A percentile compares a stretch with the other conserved stretches of the same genome.
Conservation (phyloP, 495 filamentous ascomycete genomes). For the Aspergillus sparsus region DNA sequence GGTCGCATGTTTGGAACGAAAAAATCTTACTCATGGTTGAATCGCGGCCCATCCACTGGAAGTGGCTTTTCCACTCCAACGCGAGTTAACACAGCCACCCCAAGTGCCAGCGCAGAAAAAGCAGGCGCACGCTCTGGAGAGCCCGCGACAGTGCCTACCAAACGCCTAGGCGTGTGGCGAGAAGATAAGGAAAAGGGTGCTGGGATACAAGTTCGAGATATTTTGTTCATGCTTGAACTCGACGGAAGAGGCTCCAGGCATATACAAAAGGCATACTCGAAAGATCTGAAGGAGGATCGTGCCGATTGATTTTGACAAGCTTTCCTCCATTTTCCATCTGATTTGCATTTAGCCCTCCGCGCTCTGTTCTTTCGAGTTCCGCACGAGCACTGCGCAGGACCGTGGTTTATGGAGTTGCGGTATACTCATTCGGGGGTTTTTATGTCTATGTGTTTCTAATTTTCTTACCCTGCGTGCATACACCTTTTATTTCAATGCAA, state of each 20-base stretch:
- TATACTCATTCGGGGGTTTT: conserved; percentile 20
- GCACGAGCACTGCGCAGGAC: conserved; percentile 30
- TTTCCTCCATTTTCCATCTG: neutral
- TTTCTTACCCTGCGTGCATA: conserved; percentile 14
- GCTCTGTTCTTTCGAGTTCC: conserved; percentile 19
- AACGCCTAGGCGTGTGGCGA: conserved; percentile 48
- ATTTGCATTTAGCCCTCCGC: neutral
- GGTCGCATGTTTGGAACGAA: conserved; percentile 47
- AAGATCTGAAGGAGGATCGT: conserved; percentile 47
- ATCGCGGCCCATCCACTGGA: conserved; percentile 34
- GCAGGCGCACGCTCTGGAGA: conserved; percentile 31
- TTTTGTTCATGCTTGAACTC: conserved; percentile 52
- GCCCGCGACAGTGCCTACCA: conserved; percentile 26
- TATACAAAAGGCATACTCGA: conserved; percentile 48
- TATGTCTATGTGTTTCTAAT: conserved; percentile 16
- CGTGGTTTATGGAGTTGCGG: conserved; percentile 32
- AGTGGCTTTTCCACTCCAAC: conserved; percentile 46
- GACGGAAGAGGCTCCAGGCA: conserved; percentile 49
- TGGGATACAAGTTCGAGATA: conserved; percentile 52
- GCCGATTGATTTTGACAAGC: conserved; percentile 28
- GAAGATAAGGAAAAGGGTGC: conserved; percentile 51
- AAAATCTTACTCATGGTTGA: conserved; percentile 51
- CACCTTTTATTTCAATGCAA: conserved; percentile 8
- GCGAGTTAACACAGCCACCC: conserved; percentile 38
- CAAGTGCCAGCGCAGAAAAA: conserved; percentile 38